These are phyloP conservation scores for Papiliotrema fonsecae DNA, from an alignment of 1,284 basidiomycete species.

Conservation along the genomic window DNA sequence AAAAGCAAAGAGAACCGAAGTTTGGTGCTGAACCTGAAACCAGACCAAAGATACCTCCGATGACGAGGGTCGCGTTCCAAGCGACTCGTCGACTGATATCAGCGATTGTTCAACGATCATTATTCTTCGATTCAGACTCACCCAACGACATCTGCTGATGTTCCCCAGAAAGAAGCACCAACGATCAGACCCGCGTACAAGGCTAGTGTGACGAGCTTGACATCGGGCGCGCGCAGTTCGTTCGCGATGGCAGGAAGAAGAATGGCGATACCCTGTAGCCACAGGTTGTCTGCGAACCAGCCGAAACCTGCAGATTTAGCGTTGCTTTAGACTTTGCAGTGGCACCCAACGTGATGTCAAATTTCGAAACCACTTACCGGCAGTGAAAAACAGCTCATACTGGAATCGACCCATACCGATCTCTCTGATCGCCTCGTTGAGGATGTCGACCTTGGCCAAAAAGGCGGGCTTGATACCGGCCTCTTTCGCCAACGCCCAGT, in stretches of 20 bases:
- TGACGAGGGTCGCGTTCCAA: conserved; percentile 59
- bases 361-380: conserved; percentile 32
- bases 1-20: conserved; percentile 53
- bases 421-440: conserved; percentile 35
- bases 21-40: conserved; percentile 56
- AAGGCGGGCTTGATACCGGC: conserved; percentile 31
- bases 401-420: conserved; percentile 63
- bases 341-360: neutral
- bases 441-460: conserved; percentile 25
- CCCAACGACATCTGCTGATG: conserved; percentile 47
- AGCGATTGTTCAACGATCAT: neutral
- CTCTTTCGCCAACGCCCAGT: conserved; percentile 7
- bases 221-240: conserved; percentile 43
- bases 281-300: conserved; percentile 51
- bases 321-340: too few relatives aligned
- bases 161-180: conserved; percentile 57
- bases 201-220: conserved; percentile 48
- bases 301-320: conserved; percentile 31
- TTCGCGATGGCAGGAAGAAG: conserved; percentile 53
- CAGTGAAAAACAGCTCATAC: conserved; percentile 56
- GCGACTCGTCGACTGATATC: conserved; percentile 53
- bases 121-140: conserved; percentile 8
- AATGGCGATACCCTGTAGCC: conserved; percentile 57
- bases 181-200: conserved; percentile 58
- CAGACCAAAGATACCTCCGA: conserved; percentile 59